These are phyloP conservation scores for Thielaviopsis ethacetica DNA, from an alignment of 2,329 filamentous ascomycete genomes.

Conservation along the genomic window DNA sequence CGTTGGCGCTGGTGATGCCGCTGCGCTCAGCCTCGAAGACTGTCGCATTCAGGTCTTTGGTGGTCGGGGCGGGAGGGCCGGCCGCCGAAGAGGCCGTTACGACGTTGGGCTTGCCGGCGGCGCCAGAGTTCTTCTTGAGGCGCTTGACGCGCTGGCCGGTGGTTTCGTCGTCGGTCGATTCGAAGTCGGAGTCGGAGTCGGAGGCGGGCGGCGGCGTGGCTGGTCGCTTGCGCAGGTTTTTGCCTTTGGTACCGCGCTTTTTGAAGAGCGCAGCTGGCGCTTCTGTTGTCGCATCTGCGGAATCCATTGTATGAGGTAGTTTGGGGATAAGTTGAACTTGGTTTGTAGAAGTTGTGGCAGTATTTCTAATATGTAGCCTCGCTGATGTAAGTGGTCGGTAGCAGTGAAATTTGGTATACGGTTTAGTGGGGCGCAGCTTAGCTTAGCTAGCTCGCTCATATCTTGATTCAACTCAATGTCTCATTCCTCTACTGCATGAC, in stretches of 20 bases:
- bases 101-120: not conserved
- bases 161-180: constrained; percentile 3
- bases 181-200: constrained; percentile 4
- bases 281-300: not conserved
- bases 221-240: constrained; percentile 8
- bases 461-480: too few species aligned
- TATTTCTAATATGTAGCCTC: not conserved
- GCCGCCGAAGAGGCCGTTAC: not conserved
- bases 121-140: not conserved
- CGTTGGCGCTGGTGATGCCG: constrained; percentile 52
- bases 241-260: constrained; percentile 2
- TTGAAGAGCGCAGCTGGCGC: constrained; percentile 3
- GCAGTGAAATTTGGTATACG: not conserved
- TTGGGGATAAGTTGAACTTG: not conserved
- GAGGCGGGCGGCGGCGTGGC: constrained; percentile 4
- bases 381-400: not conserved
- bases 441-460: not conserved
- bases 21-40: constrained; percentile 45
- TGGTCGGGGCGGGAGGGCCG: constrained; percentile 16
- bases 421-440: not conserved
- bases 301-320: not conserved
- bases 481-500: not conserved
- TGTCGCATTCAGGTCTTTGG: constrained; percentile 29
- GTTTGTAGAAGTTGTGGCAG: not conserved
- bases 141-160: constrained; percentile 4